Base-by-base conservation (phyloP, 1,139 yeast species). In the Wickerhamomyces sp. region DNA sequence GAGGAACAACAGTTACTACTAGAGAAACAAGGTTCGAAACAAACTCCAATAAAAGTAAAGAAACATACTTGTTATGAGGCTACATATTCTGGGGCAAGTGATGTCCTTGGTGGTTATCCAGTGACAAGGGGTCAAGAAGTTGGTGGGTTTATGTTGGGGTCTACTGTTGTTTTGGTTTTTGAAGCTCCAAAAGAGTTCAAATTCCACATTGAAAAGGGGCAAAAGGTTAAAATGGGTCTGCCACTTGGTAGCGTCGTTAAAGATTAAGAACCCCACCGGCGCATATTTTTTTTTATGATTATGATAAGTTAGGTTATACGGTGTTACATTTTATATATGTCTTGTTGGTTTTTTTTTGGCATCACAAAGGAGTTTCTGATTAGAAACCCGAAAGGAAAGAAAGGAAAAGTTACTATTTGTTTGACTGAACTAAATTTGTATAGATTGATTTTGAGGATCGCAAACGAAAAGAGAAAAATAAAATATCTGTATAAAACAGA, bases 101-200 rank as follows among this genome's bases (percentile, higher is more conserved):
- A 77, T 42, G 60, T 85, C n/a, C 71, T 91, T 41, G 88, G 91
- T 6, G 99, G 99, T 5, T 81, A 79, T 60, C 99, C 99, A 3
- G 75, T 93, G 49, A 72, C 79, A 27, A 90, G 88, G 65, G 99
- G 99, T 37, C 89, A 89, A 61, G 96, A 94, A 66, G 86, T 94
- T 75, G 99, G 99, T 40, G 99, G 99, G 0, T 94, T 94, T 67
- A 88, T 87, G 70, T 73, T 94, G 45, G 99, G 99, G 0, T 84
- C 95, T 35, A 94, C 99, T 0, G 95, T 94, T 30, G 99, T 94
- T 15, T 73, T 94, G 51, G 94, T 94, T 32, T 94, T 94, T 68
- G 99, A 94, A 66, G 99, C 98, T 1, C 99, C 99, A 34, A 75
- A 73, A 45, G 71, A 71, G 52, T 94, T 91, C 66, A 68, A 78